Evolutionary conservation across 2,329 filamentous ascomycete genomes (phyloP).

Genomic region (Ophiosphaerella korrae): DNA sequence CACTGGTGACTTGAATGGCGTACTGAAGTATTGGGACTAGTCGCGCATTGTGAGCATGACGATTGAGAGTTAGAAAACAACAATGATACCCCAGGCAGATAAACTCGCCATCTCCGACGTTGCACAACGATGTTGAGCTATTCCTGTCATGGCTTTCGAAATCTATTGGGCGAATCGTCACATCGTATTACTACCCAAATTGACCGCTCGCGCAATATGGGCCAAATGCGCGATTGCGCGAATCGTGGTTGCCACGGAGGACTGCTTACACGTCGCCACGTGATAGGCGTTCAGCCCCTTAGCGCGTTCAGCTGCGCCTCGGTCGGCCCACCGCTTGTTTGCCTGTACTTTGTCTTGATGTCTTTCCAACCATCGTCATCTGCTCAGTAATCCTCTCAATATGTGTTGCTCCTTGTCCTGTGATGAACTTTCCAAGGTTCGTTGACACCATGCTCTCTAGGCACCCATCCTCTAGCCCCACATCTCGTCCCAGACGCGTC

Average conservation of each 20-base stretch:
- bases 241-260: constrained; percentile 3
- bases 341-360: constrained; percentile 1
- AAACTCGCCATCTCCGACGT: background rate
- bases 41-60: background rate
- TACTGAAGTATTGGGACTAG: constrained; percentile 92
- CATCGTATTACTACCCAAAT: background rate
- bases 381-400: constrained; percentile 1
- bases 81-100: constrained; percentile 29
- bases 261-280: constrained; percentile 3
- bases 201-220: background rate
- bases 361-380: background rate
- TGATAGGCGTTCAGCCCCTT: constrained; percentile 10
- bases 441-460: constrained; percentile 12
- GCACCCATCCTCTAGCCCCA: constrained; percentile 27
- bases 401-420: background rate
- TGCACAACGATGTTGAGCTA: background rate
- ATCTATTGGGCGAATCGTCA: too few relatives aligned
- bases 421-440: background rate
- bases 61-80: background rate
- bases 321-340: constrained; percentile 13
- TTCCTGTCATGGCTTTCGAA: background rate
- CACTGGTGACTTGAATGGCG: constrained; percentile 85
- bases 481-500: constrained; percentile 12
- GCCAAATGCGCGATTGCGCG: constrained; percentile 20
- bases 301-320: constrained; percentile 13